Evolutionary conservation across 192 early-diverging fungal genomes (phyloP).

Genomic region (Coemansia sp.): DNA sequence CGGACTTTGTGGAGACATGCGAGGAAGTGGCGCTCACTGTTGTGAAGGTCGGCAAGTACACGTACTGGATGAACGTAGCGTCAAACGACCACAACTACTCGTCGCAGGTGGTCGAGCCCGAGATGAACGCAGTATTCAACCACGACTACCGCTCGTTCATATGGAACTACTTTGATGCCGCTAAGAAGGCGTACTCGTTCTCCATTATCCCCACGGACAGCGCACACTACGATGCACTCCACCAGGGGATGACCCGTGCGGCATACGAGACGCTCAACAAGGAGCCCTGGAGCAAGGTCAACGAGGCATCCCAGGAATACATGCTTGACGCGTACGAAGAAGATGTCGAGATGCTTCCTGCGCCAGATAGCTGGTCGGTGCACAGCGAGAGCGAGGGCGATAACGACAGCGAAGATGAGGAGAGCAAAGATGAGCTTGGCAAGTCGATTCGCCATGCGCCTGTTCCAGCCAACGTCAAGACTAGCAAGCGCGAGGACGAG

Average conservation of each 20-base stretch:
- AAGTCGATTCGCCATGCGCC: conserved; percentile 25
- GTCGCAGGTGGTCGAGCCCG: conserved; percentile 66
- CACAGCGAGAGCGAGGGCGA: conserved; percentile 36
- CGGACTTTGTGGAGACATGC: conserved; percentile 61
- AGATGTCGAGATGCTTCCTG: conserved; percentile 54
- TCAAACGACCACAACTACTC: conserved; percentile 52
- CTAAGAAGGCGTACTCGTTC: conserved; percentile 69
- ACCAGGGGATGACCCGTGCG: conserved; percentile 67
- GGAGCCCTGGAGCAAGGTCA: conserved; percentile 65
- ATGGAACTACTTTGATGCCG: conserved; percentile 76
- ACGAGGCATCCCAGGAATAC: conserved; percentile 72
- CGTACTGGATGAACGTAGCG: conserved; percentile 62
- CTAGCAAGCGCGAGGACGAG: conserved; percentile 2
- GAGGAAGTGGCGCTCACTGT: conserved; percentile 45
- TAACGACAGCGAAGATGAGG: conserved; percentile 24
- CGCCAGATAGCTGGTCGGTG: conserved; percentile 28
- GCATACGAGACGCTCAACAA: conserved; percentile 77
- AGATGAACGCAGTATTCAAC: conserved; percentile 81
- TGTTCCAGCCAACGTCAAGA: conserved; percentile 39
- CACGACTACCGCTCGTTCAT: conserved; percentile 71
- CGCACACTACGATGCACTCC: conserved; percentile 61
- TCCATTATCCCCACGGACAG: conserved; percentile 66
- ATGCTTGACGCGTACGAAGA: conserved; percentile 74
- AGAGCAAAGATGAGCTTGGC: conserved; percentile 25
- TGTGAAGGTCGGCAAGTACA: conserved; percentile 34